Percentiles rank a stretch among this genome's conserved stretches.
Conservation (phyloP, 306 rosid genomes). For the Vigna radiata region DNA sequence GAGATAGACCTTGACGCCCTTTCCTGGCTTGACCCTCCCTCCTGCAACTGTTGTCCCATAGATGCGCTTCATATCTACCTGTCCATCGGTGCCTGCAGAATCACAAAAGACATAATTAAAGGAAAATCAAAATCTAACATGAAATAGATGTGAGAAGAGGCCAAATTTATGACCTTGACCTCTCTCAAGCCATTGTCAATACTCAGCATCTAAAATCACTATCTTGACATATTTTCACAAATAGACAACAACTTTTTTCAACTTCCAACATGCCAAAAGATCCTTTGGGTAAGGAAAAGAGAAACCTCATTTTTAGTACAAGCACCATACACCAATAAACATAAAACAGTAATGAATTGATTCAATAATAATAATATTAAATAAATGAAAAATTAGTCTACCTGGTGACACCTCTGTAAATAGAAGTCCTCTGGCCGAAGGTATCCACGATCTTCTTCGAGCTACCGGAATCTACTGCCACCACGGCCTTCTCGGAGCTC, state of each 20-base stretch:
- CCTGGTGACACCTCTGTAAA: constrained; percentile 99
- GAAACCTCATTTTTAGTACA: constrained; percentile 1
- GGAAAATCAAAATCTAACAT: not conserved
- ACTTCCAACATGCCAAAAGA: constrained; percentile 34
- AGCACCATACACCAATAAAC: not conserved
- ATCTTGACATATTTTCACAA: constrained; percentile 38
- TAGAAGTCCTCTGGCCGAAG: constrained; percentile 95
- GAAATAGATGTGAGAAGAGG: constrained; percentile 1
- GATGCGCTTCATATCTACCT: constrained; percentile 99
- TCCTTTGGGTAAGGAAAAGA: constrained; percentile 1
- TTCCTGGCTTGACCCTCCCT: constrained; percentile 99
- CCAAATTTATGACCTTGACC: constrained; percentile 39
- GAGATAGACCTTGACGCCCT: constrained; percentile 94
- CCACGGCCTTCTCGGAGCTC: constrained; percentile 55
- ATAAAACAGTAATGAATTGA: not conserved
- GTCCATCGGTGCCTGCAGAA: constrained; percentile 91
- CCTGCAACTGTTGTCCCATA: constrained; percentile 99
- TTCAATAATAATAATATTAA: not conserved
- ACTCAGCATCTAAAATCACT: constrained; percentile 14
- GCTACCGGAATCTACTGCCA: constrained; percentile 52
- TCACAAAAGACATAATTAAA: not conserved
- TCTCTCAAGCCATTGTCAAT: constrained; percentile 28
- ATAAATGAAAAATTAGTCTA: constrained; percentile 12
- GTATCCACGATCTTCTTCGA: constrained; percentile 78
- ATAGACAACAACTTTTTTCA: constrained; percentile 23